Base-by-base conservation (phyloP, 495 filamentous ascomycete genomes). In the Hypoxylon subgilvum region DNA sequence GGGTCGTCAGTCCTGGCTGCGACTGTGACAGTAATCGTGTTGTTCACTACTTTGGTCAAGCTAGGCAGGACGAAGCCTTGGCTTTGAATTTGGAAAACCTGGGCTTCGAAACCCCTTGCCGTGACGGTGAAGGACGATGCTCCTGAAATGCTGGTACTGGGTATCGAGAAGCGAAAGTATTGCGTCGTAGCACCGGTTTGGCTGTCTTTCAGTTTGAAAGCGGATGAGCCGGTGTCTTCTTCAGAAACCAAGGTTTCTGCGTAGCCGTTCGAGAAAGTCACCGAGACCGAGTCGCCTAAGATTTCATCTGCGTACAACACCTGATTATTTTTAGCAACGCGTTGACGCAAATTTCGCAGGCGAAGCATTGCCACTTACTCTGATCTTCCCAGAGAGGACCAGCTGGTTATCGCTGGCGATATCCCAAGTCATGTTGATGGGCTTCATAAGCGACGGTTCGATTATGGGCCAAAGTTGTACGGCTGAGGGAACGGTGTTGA, bases 401-500 rank as follows among this genome's bases (percentile, higher is more conserved):
- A 59, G 19, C 44, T 57, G 23, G 9, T 46, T 36, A n/a, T 59
- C 31, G 17, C 21, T 39, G 6, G 39, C 51, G 8, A 67, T 16
- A 35, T 67, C 60, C 59, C 59, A 67, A 17, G 67, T 64, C 23
- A 65, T 56, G 19, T 74, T 76, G 41, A 70, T 60, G 7, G 76
- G 78, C 59, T 82, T 82, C 51, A 80, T 69, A 19, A 75, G 67
- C 47, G 76, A 74, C n/a, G 80, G 78, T 13, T 57, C 55, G 44
- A 81, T 74, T 14, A 70, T 44, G 44, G 69, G 62, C 18, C 72
- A 72, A n/a, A 83, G 71, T 10, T 57, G 54, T 12, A 75, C 73
- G 7, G 58, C 53, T 1, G 57, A 57, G 1, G 79, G 78, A 2
- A 82, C 76, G 12, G 71, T 70, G 57, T 83, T 75, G 39, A 83